Base-by-base conservation (phyloP, 202 grass and related monocot genomes). In the Cymbopogon flexuosus region DNA sequence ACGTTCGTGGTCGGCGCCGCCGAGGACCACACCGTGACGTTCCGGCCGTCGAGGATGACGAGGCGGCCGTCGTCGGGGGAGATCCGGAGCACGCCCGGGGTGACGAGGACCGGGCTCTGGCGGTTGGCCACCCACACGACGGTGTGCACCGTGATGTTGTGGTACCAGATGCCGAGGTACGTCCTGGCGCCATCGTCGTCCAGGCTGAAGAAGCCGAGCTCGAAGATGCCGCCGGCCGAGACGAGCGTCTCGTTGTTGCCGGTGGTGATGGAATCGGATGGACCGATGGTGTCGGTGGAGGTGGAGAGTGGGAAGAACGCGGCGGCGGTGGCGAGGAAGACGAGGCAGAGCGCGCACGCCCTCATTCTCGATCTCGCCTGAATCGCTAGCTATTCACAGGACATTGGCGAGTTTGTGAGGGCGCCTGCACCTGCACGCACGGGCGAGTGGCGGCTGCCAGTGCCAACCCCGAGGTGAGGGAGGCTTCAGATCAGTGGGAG, bases 111-210 rank as follows among this genome's bases (percentile, higher is more conserved):
- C 15, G 92, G 94, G 62, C 8, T 11, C 29, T 70, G 63, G 9
- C 86, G 87, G 83, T 97, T 97, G 45, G 92, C 94, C 2, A 97
- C 86, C 94, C 94, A 97, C 23, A 93, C 76, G 1, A 93, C 69
- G 34, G 92, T 91, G 59, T 24, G 49, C 3, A 8, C 42, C 4
- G 79, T 47, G 58, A 97, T 41, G 6, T 23, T 65, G 19, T 69
- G 34, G 73, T 90, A 94, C 92, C 88, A 94, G 35, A 97, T 87
- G 24, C 90, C 88, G 24, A 97, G 81, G 77, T 85, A 97, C 49
- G 27, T 62, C 7, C 74, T 66, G n/a, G 79, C 86, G 21, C 79
- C 86, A 3, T 3, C 37, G 34, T 3, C 37, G 34, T 39, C 24
- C 40, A 59, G 88, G 47, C 21, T 40, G 86, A 92, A 97, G 79